These are phyloP conservation scores for Magnaporthales sp. DNA, from an alignment of 2,329 filamentous ascomycete species.

Conservation along the genomic window DNA sequence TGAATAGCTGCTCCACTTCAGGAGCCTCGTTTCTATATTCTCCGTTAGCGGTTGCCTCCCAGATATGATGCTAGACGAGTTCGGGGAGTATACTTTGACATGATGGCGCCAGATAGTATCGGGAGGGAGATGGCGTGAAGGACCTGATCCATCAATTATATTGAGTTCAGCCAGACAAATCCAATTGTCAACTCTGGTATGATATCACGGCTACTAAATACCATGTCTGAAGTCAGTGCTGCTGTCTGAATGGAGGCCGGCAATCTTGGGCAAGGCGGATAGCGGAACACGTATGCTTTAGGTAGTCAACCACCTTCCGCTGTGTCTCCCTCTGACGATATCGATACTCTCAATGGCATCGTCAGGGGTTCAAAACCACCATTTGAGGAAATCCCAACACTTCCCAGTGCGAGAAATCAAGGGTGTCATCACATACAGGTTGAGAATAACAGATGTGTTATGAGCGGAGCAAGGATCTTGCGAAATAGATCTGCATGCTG, in stretches of 20 bases:
- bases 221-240: neutral
- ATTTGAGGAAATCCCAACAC: neutral
- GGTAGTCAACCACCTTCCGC: neutral
- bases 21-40: neutral
- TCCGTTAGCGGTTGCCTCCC: neutral
- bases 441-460: neutral
- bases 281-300: neutral
- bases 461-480: neutral
- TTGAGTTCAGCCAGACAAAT: neutral
- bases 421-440: neutral
- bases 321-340: neutral
- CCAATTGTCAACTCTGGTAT: neutral
- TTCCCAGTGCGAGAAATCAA: neutral
- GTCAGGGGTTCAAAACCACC: neutral
- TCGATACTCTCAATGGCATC: neutral
- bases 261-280: neutral
- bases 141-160: neutral
- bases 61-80: neutral
- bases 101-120: neutral
- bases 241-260: neutral
- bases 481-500: neutral
- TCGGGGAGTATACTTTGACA: neutral
- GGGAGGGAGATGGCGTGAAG: neutral
- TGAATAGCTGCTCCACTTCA: conserved; percentile 1
- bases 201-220: neutral